Evolutionary conservation across 805 yeast species (phyloP).

Genomic region (Candida dendrica): DNA sequence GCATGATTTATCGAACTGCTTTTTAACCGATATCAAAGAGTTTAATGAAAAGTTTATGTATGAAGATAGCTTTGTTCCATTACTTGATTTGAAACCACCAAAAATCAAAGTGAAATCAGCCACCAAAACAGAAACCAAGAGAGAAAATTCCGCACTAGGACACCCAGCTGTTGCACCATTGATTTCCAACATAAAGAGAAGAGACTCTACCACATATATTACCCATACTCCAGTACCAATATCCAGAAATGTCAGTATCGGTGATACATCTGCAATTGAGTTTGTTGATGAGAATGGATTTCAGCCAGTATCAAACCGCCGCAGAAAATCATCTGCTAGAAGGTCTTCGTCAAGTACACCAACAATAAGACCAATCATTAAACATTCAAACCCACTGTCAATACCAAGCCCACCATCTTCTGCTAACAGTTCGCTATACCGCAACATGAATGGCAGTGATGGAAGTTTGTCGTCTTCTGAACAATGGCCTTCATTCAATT

Average conservation of each 20-base stretch:
- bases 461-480: not conserved
- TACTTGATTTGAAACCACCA: slow-evolving; percentile 22
- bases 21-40: slow-evolving; percentile 25
- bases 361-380: not conserved
- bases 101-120: slow-evolving; percentile 9
- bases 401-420: not conserved
- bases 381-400: not conserved
- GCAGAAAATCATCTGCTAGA: slow-evolving; percentile 22
- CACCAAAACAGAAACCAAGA: slow-evolving; percentile 12
- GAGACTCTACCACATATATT: not conserved
- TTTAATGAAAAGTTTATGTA: slow-evolving; percentile 37
- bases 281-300: slow-evolving; percentile 24
- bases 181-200: not conserved
- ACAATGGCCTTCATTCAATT: slow-evolving; percentile 8
- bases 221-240: slow-evolving; percentile 1
- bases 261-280: slow-evolving; percentile 21
- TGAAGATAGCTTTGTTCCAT: slow-evolving; percentile 27
- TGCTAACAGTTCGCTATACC: not conserved
- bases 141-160: slow-evolving; percentile 4
- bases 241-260: slow-evolving; percentile 6
- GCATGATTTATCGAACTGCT: slow-evolving; percentile 23
- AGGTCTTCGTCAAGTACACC: slow-evolving; percentile 1
- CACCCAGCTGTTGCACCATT: slow-evolving; percentile 1
- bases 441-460: not conserved
- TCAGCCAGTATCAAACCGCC: slow-evolving; percentile 25